Percentiles rank a stretch among this genome's conserved stretches.
Evolutionary conservation across 1,139 yeast species (phyloP).

Genomic region (Candida tropicalis): DNA sequence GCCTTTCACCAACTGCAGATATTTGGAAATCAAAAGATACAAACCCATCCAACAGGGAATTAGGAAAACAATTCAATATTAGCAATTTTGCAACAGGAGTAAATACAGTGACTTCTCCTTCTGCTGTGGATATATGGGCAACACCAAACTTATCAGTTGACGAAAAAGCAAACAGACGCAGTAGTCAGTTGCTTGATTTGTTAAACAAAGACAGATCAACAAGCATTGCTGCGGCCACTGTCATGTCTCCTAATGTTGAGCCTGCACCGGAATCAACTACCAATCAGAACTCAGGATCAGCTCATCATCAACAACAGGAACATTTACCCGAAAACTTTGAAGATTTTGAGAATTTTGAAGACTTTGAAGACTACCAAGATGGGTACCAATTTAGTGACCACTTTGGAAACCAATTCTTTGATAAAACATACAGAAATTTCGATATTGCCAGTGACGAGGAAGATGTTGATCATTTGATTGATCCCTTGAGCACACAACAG

Average conservation of each 20-base stretch:
- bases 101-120: not conserved
- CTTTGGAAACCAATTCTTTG: slow-evolving; percentile 7
- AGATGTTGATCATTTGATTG: slow-evolving; percentile 18
- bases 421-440: slow-evolving; percentile 20
- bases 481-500: slow-evolving; percentile 10
- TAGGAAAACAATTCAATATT: not conserved
- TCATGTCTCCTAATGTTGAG: not conserved
- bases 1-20: slow-evolving; percentile 6
- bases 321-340: slow-evolving; percentile 7
- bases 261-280: not conserved
- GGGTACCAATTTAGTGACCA: slow-evolving; percentile 23
- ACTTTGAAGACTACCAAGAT: slow-evolving; percentile 33
- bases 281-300: too few relatives aligned
- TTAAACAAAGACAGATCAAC: slow-evolving; percentile 6
- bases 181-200: slow-evolving; percentile 6
- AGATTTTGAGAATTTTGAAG: slow-evolving; percentile 40
- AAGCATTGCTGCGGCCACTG: too few relatives aligned
- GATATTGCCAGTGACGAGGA: slow-evolving; percentile 43
- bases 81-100: not conserved
- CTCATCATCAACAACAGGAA: not conserved
- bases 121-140: not conserved
- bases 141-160: not conserved
- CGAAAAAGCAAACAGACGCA: not conserved
- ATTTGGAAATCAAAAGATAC: slow-evolving; percentile 5
- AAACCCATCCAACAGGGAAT: not conserved